Evolutionary conservation across 768 basidiomycete species (phyloP).

Genomic region (Pleurotus giganteus): DNA sequence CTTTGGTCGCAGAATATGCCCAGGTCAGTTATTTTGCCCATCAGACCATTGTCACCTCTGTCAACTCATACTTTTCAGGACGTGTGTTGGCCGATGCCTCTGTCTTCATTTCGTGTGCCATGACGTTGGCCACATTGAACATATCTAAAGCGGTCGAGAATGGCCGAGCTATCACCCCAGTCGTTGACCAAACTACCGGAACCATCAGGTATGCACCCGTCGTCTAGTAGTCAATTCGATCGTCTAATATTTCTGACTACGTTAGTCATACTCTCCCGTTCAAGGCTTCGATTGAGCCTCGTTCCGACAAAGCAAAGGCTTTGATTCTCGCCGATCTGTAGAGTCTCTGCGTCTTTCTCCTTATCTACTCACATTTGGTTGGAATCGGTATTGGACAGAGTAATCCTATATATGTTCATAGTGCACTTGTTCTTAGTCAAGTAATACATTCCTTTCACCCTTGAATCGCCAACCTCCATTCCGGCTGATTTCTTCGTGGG

Average conservation of each 20-base stretch:
- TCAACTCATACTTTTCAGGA: slow-evolving; percentile 15
- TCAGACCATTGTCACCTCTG: too few species aligned
- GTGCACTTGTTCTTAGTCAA: neutral
- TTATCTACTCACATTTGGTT: neutral
- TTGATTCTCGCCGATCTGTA: neutral
- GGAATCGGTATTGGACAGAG: neutral
- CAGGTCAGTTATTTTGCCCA: slow-evolving; percentile 8
- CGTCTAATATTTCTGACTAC: neutral
- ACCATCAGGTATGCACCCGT: slow-evolving; percentile 29
- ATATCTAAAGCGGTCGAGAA: slow-evolving; percentile 27
- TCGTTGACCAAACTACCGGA: slow-evolving; percentile 30
- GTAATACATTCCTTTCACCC: too few species aligned
- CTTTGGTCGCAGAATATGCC: slow-evolving; percentile 22
- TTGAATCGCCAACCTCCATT: too few species aligned
- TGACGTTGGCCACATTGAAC: slow-evolving; percentile 32
- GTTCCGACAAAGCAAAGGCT: slow-evolving; percentile 10
- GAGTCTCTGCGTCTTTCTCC: neutral
- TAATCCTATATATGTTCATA: neutral
- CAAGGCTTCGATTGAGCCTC: slow-evolving; percentile 11
- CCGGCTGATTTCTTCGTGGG: too few species aligned
- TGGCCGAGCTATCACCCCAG: slow-evolving; percentile 23
- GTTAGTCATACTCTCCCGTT: slow-evolving; percentile 18
- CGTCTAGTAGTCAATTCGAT: neutral
- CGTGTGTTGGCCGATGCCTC: slow-evolving; percentile 32
- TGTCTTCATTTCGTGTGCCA: slow-evolving; percentile 30